Percentiles rank a stretch among this genome's conserved stretches.
phyloP scores from a whole-genome alignment of 352 stramenopile species.

The Pythium diclinum region DNA sequence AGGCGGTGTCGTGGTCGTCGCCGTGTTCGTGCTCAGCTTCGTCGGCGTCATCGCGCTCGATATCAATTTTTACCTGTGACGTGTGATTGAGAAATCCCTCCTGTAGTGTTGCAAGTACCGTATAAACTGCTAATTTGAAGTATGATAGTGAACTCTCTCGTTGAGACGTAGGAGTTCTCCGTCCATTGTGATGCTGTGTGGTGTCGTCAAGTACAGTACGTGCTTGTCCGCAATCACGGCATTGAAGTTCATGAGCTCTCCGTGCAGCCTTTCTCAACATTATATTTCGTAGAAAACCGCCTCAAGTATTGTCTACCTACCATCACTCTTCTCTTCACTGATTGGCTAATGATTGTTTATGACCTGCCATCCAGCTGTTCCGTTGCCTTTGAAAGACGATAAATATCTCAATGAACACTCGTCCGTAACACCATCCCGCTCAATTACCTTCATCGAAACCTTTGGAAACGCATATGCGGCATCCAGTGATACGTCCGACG shows the following conservation, averaged over 20 bases:
- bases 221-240: too few species aligned
- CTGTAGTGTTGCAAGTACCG: too few species aligned
- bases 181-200: too few species aligned
- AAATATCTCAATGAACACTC: not conserved
- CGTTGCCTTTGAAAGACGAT: not conserved
- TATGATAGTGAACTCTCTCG: too few species aligned
- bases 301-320: not conserved
- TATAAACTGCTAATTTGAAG: too few species aligned
- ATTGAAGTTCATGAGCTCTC: too few species aligned
- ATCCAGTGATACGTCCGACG: not conserved
- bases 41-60: conserved; percentile 1
- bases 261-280: not conserved
- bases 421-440: too few species aligned
- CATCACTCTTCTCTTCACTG: not conserved
- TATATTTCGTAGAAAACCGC: not conserved
- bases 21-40: conserved; percentile 2
- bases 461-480: not conserved
- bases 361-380: not conserved
- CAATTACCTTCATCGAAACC: not conserved
- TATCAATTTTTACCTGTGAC: conserved; percentile 2
- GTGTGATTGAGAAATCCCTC: not conserved
- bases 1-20: conserved; percentile 2
- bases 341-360: conserved; percentile 1
- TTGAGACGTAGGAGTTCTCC: too few species aligned
- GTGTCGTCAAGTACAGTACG: too few species aligned